phyloP scores from a whole-genome alignment of 2,329 filamentous ascomycete genomes.

The Exophiala dermatitidis region DNA sequence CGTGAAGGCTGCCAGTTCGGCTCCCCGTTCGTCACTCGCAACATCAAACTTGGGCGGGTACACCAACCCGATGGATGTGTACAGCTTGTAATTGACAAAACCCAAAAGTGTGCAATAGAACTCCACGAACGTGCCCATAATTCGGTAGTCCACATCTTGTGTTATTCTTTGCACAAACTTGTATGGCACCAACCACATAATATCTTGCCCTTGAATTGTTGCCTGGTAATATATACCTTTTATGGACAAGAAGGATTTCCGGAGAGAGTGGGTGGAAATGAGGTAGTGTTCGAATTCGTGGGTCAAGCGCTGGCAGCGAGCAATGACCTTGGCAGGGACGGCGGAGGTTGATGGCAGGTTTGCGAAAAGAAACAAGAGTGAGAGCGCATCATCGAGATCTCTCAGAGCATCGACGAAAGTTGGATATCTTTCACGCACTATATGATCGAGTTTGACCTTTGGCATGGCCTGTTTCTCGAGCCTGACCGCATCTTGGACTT shows the following conservation, averaged over 20 bases:
- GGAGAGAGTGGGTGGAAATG: conserved; percentile 81
- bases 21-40: conserved; percentile 78
- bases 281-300: conserved; percentile 98
- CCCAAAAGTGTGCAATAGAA: conserved; percentile 96
- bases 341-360: conserved; percentile 85
- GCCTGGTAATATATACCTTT: conserved; percentile 99
- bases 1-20: conserved; percentile 83
- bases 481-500: conserved; percentile 79
- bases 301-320: conserved; percentile 83
- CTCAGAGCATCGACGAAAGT: conserved; percentile 91
- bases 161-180: conserved; percentile 94
- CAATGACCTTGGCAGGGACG: conserved; percentile 91
- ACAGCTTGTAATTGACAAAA: conserved; percentile 93
- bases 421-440: conserved; percentile 95
- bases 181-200: conserved; percentile 95
- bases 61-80: conserved; percentile 82
- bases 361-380: conserved; percentile 94
- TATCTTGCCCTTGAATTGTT: conserved; percentile 91
- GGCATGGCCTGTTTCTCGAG: conserved; percentile 88
- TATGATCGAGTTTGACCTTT: conserved; percentile 85
- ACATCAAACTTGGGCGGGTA: conserved; percentile 93
- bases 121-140: conserved; percentile 98
- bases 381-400: conserved; percentile 92
- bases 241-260: conserved; percentile 95
- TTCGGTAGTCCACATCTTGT: conserved; percentile 92